Evolutionary conservation across 169 alveolate species (phyloP).

Genomic region (Plasmodium cynomolgi): DNA sequence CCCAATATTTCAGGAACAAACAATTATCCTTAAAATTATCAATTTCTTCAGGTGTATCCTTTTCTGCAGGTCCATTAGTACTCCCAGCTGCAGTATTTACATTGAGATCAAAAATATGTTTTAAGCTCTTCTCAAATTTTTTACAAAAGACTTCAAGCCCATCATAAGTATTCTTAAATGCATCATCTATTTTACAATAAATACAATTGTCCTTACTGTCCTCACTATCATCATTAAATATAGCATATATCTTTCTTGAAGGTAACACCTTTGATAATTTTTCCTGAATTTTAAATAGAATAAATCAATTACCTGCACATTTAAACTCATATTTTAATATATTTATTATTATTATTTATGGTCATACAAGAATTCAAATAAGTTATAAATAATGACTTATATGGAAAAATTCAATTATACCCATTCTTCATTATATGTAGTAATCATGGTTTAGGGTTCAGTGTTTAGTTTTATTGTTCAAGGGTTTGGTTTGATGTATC

Average conservation of each 20-base stretch:
- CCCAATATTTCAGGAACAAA: background rate
- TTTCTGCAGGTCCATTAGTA: background rate
- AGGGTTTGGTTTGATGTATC: too few relatives aligned
- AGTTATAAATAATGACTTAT: background rate
- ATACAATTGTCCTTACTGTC: background rate
- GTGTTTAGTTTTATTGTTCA: too few relatives aligned
- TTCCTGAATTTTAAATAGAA: background rate
- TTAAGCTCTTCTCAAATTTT: background rate
- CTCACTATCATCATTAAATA: background rate
- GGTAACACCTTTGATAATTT: background rate
- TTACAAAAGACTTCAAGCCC: background rate
- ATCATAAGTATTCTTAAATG: background rate
- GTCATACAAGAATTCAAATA: background rate
- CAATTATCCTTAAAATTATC: background rate
- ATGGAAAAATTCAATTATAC: background rate
- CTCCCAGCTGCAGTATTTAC: background rate
- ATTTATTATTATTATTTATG: background rate
- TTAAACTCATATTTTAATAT: background rate
- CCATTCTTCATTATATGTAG: background rate
- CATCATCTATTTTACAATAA: background rate
- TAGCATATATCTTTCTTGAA: background rate
- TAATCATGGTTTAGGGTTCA: background rate
- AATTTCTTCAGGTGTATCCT: background rate
- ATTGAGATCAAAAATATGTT: background rate
- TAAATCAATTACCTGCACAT: background rate